Conservation (phyloP, 306 rosid species). For the Boehmeria nivea region DNA sequence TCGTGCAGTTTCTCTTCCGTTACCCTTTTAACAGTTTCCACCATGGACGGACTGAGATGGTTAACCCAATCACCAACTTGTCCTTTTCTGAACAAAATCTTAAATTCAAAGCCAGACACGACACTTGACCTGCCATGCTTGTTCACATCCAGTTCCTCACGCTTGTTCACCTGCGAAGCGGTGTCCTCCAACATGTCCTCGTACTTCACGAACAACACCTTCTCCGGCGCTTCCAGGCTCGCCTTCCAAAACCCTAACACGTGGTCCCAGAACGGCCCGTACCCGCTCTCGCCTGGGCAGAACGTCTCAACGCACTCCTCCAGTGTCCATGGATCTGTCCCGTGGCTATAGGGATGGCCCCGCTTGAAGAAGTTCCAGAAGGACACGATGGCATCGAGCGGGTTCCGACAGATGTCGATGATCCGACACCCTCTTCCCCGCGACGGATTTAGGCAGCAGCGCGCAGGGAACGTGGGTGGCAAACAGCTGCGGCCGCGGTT, state of each 20-base stretch:
- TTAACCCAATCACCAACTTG: slow-evolving; percentile 15
- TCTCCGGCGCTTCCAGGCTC: neutral
- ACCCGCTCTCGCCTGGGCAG: neutral
- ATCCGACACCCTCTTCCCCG: neutral
- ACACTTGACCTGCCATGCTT: neutral
- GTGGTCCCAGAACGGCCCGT: slow-evolving; percentile 9
- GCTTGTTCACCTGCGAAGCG: neutral
- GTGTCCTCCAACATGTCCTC: slow-evolving; percentile 15
- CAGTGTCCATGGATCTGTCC: neutral
- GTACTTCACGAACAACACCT: slow-evolving; percentile 4
- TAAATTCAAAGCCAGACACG: neutral
- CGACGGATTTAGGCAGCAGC: no score
- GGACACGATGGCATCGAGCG: neutral
- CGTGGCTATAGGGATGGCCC: no score
- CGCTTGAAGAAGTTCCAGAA: neutral
- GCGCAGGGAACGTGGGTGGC: no score
- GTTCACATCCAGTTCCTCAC: neutral
- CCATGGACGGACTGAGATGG: slow-evolving; percentile 1
- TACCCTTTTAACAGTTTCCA: neutral
- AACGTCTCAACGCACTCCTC: neutral
- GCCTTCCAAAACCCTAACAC: slow-evolving; percentile 8
- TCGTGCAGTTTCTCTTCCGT: neutral
- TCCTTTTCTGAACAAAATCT: slow-evolving; percentile 4
- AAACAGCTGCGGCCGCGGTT: no score
- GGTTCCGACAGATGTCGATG: neutral